phyloP scores from a whole-genome alignment of 495 filamentous ascomycete genomes.

The Achaetomiella virescens region DNA sequence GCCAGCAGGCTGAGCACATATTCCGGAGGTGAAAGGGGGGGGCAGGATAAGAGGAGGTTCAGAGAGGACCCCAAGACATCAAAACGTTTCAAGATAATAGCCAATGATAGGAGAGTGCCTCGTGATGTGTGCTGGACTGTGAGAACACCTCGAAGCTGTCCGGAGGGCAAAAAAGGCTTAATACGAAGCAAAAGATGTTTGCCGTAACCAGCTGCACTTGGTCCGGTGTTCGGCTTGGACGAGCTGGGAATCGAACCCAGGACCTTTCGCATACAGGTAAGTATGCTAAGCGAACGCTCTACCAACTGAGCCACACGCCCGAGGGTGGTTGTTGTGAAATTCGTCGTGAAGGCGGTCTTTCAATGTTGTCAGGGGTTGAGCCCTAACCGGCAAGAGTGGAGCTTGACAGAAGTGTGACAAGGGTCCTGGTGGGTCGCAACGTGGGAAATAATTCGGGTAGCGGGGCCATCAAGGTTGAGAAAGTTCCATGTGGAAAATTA shows the following conservation, averaged over 20 bases:
- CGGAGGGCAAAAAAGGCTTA: neutral
- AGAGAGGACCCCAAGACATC: too few relatives aligned
- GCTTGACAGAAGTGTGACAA: too few relatives aligned
- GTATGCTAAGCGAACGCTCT: slow-evolving; percentile 21
- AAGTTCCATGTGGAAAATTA: too few relatives aligned
- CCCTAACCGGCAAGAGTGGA: slow-evolving; percentile 5
- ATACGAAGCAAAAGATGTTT: neutral
- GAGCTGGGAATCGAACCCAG: slow-evolving; percentile 22
- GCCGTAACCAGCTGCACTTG: neutral
- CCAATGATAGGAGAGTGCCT: too few relatives aligned
- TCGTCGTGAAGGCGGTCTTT: neutral
- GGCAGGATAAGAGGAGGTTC: too few relatives aligned
- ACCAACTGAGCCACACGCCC: slow-evolving; percentile 24
- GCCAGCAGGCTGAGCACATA: too few relatives aligned
- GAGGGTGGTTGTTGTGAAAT: neutral
- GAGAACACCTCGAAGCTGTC: neutral
- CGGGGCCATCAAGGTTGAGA: too few relatives aligned
- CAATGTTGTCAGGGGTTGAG: neutral
- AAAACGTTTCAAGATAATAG: too few relatives aligned
- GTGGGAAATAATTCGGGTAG: too few relatives aligned
- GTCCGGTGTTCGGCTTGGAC: slow-evolving; percentile 1
- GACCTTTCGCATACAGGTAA: slow-evolving; percentile 17
- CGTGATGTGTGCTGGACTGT: too few relatives aligned
- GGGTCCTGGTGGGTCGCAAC: too few relatives aligned
- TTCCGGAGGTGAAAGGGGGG: too few relatives aligned